phyloP scores from a whole-genome alignment of 805 yeast species.

The Blastobotrys attinorum region DNA sequence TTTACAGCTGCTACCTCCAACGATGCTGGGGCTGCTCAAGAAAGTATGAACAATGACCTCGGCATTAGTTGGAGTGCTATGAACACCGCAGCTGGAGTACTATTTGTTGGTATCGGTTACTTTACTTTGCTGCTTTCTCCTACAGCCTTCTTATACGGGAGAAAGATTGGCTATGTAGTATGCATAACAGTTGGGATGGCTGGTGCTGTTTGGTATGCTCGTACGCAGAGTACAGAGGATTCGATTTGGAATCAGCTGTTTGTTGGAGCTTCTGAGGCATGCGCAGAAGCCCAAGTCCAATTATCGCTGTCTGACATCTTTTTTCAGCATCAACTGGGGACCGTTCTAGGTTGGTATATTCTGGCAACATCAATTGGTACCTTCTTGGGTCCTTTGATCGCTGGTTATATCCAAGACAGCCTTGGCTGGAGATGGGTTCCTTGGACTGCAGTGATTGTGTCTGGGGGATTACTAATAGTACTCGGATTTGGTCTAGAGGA shows the following conservation, averaged over 20 bases:
- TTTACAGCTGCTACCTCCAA: slow-evolving; percentile 51
- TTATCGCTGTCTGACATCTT: slow-evolving; percentile 60
- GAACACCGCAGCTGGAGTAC: slow-evolving; percentile 77
- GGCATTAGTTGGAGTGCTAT: slow-evolving; percentile 58
- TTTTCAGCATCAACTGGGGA: slow-evolving; percentile 69
- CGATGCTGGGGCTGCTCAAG: slow-evolving; percentile 67
- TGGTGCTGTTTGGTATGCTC: slow-evolving; percentile 72
- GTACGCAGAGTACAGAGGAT: slow-evolving; percentile 44
- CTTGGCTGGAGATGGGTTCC: slow-evolving; percentile 73
- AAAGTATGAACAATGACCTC: slow-evolving; percentile 52
- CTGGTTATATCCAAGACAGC: slow-evolving; percentile 56
- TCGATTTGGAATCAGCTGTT: slow-evolving; percentile 71
- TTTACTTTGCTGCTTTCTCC: slow-evolving; percentile 61
- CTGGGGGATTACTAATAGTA: slow-evolving; percentile 49
- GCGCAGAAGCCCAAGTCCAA: slow-evolving; percentile 70
- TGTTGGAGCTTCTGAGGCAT: slow-evolving; percentile 68
- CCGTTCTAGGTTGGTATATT: slow-evolving; percentile 63
- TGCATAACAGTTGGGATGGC: slow-evolving; percentile 52
- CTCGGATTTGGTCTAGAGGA: slow-evolving; percentile 60
- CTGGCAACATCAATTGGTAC: slow-evolving; percentile 74
- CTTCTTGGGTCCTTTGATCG: slow-evolving; percentile 69
- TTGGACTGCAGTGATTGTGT: slow-evolving; percentile 54
- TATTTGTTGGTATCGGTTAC: slow-evolving; percentile 63
- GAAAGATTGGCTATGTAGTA: slow-evolving; percentile 54
- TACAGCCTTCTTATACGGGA: slow-evolving; percentile 58